These are phyloP conservation scores for Phlebopus sp. DNA, from an alignment of 1,284 basidiomycete genomes.

Conservation along the genomic window DNA sequence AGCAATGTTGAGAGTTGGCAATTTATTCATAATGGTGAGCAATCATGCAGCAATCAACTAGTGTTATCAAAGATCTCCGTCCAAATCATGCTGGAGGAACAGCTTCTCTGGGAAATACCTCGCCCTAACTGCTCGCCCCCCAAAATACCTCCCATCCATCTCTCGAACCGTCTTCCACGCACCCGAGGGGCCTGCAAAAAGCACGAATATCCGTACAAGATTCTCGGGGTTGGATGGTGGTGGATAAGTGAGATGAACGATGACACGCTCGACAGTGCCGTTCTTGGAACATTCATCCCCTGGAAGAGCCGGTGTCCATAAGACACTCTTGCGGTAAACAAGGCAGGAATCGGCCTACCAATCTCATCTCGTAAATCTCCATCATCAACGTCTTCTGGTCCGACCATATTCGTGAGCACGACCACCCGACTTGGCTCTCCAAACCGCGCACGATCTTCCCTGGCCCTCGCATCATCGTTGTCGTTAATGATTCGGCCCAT, in stretches of 20 bases:
- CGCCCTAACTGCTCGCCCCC: slow-evolving; percentile 79
- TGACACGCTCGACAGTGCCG: slow-evolving; percentile 85
- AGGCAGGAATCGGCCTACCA: slow-evolving; percentile 51
- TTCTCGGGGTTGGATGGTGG: slow-evolving; percentile 58
- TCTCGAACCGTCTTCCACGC: slow-evolving; percentile 93
- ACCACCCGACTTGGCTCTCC: slow-evolving; percentile 89
- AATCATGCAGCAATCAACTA: neutral
- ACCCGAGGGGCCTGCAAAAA: slow-evolving; percentile 85
- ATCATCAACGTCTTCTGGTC: slow-evolving; percentile 76
- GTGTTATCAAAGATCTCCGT: slow-evolving; percentile 29
- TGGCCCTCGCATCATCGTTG: slow-evolving; percentile 72
- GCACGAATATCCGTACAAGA: slow-evolving; percentile 79
- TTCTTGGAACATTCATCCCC: slow-evolving; percentile 89
- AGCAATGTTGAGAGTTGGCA: too few relatives aligned
- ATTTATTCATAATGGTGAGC: too few relatives aligned
- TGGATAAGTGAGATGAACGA: slow-evolving; percentile 76
- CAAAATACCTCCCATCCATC: slow-evolving; percentile 89
- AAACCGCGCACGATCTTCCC: slow-evolving; percentile 74
- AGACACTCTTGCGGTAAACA: too few relatives aligned
- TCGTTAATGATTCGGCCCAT: slow-evolving; percentile 88
- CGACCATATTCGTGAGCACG: slow-evolving; percentile 86
- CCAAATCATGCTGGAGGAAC: slow-evolving; percentile 53
- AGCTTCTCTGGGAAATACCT: slow-evolving; percentile 75
- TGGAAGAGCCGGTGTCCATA: slow-evolving; percentile 30
- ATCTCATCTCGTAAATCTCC: slow-evolving; percentile 86